These are phyloP conservation scores for Globisporangium iwayamae DNA, from an alignment of 352 stramenopile species.

Conservation along the genomic window DNA sequence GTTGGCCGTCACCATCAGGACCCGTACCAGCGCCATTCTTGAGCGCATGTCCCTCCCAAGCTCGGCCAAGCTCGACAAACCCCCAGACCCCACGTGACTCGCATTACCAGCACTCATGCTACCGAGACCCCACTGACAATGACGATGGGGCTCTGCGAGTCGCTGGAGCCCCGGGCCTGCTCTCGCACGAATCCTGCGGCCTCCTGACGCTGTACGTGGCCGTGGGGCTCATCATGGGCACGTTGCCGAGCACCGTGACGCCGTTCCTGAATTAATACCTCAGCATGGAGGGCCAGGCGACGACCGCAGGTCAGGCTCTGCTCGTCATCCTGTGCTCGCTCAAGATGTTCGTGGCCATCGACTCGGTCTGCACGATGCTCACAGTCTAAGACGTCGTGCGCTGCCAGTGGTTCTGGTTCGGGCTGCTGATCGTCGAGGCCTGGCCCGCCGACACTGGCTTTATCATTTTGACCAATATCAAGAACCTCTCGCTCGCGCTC, in stretches of 20 bases:
- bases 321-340: conserved; percentile 58
- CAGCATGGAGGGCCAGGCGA: conserved; percentile 44
- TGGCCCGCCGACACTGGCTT: neutral
- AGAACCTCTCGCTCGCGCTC: neutral
- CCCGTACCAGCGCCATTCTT: neutral
- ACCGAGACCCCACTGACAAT: neutral
- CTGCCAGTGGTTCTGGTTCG: neutral
- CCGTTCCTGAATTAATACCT: conserved; percentile 59
- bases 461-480: neutral
- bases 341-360: conserved; percentile 35
- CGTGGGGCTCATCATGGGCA: conserved; percentile 46
- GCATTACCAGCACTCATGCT: neutral
- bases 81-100: neutral
- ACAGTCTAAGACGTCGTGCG: neutral
- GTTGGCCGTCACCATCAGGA: neutral
- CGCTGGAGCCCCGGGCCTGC: conserved; percentile 35
- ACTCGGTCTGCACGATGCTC: conserved; percentile 2
- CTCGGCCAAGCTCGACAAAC: neutral
- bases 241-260: conserved; percentile 44
- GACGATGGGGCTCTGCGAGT: conserved; percentile 27
- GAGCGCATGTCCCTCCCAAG: neutral
- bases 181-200: conserved; percentile 46
- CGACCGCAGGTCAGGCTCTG: conserved; percentile 35
- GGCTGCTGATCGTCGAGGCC: neutral
- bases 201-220: conserved; percentile 51